A percentile compares a stretch with the other conserved stretches of the same genome.
These are phyloP conservation scores for Peterozyma xylosa DNA, from an alignment of 805 yeast genomes.

Conservation along the genomic window DNA sequence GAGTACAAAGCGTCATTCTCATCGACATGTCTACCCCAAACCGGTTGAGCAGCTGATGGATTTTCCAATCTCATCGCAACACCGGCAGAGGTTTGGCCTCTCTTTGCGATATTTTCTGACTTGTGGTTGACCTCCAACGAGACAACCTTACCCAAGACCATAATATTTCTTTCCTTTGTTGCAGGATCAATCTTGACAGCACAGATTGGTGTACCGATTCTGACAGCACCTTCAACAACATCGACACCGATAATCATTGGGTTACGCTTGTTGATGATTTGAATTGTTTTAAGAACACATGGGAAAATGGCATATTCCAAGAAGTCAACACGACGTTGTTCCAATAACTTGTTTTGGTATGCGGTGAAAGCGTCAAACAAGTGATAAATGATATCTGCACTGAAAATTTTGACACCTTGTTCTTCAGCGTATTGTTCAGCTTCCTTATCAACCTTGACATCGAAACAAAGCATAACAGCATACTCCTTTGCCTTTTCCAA, in stretches of 20 bases:
- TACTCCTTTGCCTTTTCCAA: constrained; percentile 90
- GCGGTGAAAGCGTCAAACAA: constrained; percentile 91
- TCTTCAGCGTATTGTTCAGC: constrained; percentile 98
- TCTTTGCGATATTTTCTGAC: constrained; percentile 69
- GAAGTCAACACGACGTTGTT: constrained; percentile 84
- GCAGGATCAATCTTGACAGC: constrained; percentile 85
- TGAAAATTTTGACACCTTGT: constrained; percentile 85
- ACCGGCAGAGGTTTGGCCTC: constrained; percentile 96
- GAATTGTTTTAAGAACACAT: constrained; percentile 87
- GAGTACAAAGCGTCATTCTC: constrained; percentile 89
- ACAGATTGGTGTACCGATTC: constrained; percentile 92
- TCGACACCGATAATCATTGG: constrained; percentile 99
- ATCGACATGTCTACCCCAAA: constrained; percentile 99
- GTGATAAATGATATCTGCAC: constrained; percentile 95
- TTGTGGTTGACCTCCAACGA: constrained; percentile 97
- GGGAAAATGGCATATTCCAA: constrained; percentile 90
- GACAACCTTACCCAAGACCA: constrained; percentile 79
- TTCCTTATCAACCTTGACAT: constrained; percentile 93
- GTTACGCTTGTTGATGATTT: constrained; percentile 95
- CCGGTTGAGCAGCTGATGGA: constrained; percentile 87
- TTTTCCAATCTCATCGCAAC: constrained; percentile 97
- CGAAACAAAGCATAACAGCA: constrained; percentile 98
- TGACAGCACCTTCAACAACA: constrained; percentile 82
- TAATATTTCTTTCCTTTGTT: constrained; percentile 63
- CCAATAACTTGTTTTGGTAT: constrained; percentile 82